Base-by-base conservation (phyloP, 108 stramenopile genomes). In the Pinguiococcus pyrenoidosus region DNA sequence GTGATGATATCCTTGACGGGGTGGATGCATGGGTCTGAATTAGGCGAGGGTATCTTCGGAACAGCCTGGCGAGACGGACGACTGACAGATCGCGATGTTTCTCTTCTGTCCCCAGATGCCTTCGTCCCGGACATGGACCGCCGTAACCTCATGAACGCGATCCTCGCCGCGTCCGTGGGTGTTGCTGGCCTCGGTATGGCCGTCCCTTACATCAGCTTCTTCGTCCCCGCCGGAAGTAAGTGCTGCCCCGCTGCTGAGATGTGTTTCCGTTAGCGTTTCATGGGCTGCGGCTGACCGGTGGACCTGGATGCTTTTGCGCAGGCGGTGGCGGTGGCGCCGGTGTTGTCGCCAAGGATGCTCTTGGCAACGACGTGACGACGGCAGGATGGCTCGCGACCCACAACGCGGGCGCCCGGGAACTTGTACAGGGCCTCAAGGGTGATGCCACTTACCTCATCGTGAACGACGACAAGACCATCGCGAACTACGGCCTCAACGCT, bases 371-470 rank as follows among this genome's bases (percentile, higher is more conserved):
- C 44, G 57, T 95, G 51, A 73, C 80, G 14, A 59, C 72, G 30
- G 77, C 75, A 55, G 85, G 79, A 38, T 95, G 90, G 82, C 69
- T 92, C 40, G 76, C 65, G 8, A 59, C 75, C 14, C 87, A 95
- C 72, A 72, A 68, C 37, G 65, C 74, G 28, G 83, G 83, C 12
- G 83, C 83, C 66, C 76, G 87, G 49, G 82, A 81, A 26, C 77
- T 95, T 20, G 86, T 85, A 22, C 87, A 92, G 62, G 93, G 93
- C 46, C 73, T 95, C 60, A 92, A 88, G 81, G 93, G 93, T 62
- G 93, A 95, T 81, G 88, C 93, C 40, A 95, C 93, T 33, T 95
- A 95, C 85, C 82, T 95, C 36, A 88, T 91, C 64, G 82, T 95
- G 46, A 88, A 88, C 73, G 87, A 88, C 3, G 87, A 92, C 59